Base-by-base conservation (phyloP, 495 filamentous ascomycete species). In the Terfezia boudieri region DNA sequence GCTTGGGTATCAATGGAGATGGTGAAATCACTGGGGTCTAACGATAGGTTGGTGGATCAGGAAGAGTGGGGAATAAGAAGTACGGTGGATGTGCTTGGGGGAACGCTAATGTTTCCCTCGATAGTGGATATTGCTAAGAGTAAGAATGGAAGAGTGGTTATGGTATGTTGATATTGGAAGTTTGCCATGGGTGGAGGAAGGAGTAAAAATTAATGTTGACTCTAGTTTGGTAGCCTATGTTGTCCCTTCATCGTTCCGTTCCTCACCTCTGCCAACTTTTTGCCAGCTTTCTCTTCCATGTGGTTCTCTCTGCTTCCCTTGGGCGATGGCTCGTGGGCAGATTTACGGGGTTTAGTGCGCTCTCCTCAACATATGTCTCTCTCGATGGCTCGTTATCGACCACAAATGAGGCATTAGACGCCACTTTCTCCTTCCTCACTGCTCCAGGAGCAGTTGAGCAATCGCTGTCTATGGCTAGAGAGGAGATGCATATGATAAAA, bases 401-500 rank as follows among this genome's bases (percentile, higher is more conserved):
- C 4, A 32, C 26, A 32, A 32, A 32, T 32, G 26, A 78, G 50
- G 80, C 76, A 2, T 74, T 79, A 0, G 68, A 70, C 5, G 69
- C 76, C 1, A 92, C 84, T 2, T 66, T 73, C 12, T 58, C 60
- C 0, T 87, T 88, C 58, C 64, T 93, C 26, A 71, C 66, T 55
- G 80, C 75, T 55, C 68, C 67, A 0, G 72, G 75, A 52, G 81
- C 80, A 0, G 76, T 92, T 4, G 74, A 74, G 69, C 80, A 87
- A 66, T 76, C 81, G 9, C 63, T 94, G 67, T 79, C 76, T 56
- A 74, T 85, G 71, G 81, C 76, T 5, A 70, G 69, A 9, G 76
- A 93, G 57, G 89, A 96, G 67, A 82, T 96, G 76, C 60, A 65
- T 6, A 72, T 67, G 6, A 93, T 96, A 60, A 78, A 75, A 2